Conservation (phyloP, 2,329 filamentous ascomycete species). For the Chaetomium olivaceum region DNA sequence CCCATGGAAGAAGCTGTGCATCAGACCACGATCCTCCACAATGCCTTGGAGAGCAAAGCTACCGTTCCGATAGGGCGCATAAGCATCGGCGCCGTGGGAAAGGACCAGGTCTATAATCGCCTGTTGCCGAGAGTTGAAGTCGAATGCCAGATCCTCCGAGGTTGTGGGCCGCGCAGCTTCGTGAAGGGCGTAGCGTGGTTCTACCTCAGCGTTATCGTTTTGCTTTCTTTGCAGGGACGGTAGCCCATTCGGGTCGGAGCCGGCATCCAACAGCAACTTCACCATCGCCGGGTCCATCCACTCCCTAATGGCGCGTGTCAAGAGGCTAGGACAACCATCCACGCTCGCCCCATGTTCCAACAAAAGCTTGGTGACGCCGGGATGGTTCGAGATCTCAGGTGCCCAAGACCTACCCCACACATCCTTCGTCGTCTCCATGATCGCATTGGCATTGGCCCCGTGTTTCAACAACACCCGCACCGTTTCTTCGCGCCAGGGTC, state of each 20-base stretch:
- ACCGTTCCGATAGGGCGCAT: not conserved
- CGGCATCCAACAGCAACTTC: not conserved
- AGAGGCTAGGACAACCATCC: not conserved
- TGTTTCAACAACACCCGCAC: slow-evolving; percentile 15
- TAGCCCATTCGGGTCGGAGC: not conserved
- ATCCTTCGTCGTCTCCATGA: not conserved
- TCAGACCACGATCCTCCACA: not conserved
- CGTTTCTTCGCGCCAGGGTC: slow-evolving; percentile 11
- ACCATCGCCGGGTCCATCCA: not conserved
- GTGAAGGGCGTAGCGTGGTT: slow-evolving; percentile 12
- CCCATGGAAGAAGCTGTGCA: not conserved
- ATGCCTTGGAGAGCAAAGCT: not conserved
- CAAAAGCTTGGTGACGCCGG: slow-evolving; percentile 9
- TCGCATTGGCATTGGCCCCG: slow-evolving; percentile 12
- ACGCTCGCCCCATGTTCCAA: slow-evolving; percentile 8
- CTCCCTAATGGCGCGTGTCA: not conserved
- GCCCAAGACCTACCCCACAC: not conserved
- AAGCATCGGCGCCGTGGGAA: not conserved
- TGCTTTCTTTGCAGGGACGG: not conserved
- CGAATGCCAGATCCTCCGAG: not conserved
- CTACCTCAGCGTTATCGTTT: not conserved
- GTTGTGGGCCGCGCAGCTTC: slow-evolving; percentile 12
- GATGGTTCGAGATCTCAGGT: not conserved
- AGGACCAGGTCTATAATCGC: slow-evolving; percentile 11
- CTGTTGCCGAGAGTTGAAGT: slow-evolving; percentile 2